These are phyloP conservation scores for Piromyces finnis DNA, from an alignment of 192 early-diverging fungal genomes.

Conservation along the genomic window DNA sequence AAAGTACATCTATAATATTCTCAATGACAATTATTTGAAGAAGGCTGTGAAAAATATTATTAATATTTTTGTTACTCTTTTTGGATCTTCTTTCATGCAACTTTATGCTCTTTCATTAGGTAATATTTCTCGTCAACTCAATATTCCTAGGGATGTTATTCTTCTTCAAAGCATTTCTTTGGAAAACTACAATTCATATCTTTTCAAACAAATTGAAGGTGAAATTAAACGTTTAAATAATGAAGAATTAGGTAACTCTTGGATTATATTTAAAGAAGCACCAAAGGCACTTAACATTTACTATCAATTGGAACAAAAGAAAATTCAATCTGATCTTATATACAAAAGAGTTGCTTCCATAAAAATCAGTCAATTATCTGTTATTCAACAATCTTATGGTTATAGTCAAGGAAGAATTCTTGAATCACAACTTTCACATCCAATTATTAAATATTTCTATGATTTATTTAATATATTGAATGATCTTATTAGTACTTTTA, in stretches of 20 bases:
- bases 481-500: constrained; percentile 6
- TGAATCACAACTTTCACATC: constrained; percentile 19
- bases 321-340: neutral
- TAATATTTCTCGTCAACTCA: neutral
- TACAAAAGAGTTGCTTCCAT: neutral
- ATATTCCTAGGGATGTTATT: neutral
- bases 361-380: neutral
- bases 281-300: neutral
- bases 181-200: neutral
- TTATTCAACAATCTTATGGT: constrained; percentile 19
- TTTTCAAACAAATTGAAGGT: neutral
- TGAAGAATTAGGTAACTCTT: neutral
- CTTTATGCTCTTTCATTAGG: neutral
- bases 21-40: neutral
- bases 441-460: constrained; percentile 17
- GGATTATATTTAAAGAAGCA: neutral
- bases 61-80: neutral
- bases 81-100: neutral
- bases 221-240: neutral
- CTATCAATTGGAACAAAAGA: neutral
- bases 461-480: constrained; percentile 16
- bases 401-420: constrained; percentile 13
- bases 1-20: neutral
- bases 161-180: neutral
- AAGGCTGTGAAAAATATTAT: neutral